Conservation (phyloP, 176 grass and related monocot genomes). For the Raddia guianensis region DNA sequence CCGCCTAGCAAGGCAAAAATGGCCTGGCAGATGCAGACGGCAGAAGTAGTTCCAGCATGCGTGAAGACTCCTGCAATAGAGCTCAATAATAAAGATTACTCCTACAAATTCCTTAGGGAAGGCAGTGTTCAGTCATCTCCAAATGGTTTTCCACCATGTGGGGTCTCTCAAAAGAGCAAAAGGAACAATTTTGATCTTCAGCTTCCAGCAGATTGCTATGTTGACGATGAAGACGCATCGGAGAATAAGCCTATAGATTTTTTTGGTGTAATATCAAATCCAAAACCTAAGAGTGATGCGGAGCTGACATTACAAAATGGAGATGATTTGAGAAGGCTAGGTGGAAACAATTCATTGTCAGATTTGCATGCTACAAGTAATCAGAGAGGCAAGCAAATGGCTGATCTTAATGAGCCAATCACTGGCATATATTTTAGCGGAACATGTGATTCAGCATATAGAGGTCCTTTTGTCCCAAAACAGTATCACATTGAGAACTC, state of each 20-base stretch:
- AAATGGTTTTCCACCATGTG: slow-evolving; percentile 8
- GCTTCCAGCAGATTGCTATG: slow-evolving; percentile 3
- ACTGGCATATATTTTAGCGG: neutral
- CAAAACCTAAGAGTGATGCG: neutral
- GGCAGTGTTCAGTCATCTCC: slow-evolving; percentile 36
- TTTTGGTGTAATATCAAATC: slow-evolving; percentile 9
- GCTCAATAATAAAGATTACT: neutral
- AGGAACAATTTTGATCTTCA: slow-evolving; percentile 23
- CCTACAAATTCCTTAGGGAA: slow-evolving; percentile 28
- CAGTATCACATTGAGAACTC: slow-evolving; percentile 25
- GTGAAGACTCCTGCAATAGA: neutral
- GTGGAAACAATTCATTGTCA: slow-evolving; percentile 1
- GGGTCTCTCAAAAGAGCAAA: neutral
- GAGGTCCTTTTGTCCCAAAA: neutral
- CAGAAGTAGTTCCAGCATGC: neutral
- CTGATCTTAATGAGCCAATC: slow-evolving; percentile 33
- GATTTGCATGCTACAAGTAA: neutral
- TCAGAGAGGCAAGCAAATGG: slow-evolving; percentile 20
- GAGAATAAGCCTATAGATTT: slow-evolving; percentile 36
- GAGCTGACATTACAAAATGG: neutral
- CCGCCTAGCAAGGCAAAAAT: neutral
- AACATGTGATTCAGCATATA: slow-evolving; percentile 14
- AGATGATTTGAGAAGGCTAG: slow-evolving; percentile 2
- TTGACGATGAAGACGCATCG: slow-evolving; percentile 17
- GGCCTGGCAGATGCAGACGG: neutral